Conservation (phyloP, 2,329 filamentous ascomycete genomes). For the Bipolaris bicolor region DNA sequence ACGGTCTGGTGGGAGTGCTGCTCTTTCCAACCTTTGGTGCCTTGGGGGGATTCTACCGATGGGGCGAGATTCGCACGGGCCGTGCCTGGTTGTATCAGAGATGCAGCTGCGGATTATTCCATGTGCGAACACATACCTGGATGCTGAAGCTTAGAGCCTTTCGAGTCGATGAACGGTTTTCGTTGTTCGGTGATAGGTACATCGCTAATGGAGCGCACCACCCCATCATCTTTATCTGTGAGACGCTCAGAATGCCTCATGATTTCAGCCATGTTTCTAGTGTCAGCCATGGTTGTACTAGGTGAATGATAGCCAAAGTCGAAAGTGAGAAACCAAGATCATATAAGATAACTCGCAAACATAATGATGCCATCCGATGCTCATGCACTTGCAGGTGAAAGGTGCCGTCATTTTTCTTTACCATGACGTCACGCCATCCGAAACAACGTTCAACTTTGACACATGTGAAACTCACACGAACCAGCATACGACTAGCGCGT, state of each 20-base stretch:
- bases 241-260: slow-evolving; percentile 4
- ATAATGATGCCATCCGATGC: background rate
- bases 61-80: slow-evolving; percentile 1
- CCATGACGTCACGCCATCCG: slow-evolving; percentile 7
- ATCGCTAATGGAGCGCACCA: slow-evolving; percentile 6
- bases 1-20: slow-evolving; percentile 8
- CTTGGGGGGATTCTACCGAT: background rate
- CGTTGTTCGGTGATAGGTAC: slow-evolving; percentile 11
- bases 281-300: background rate
- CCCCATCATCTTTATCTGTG: background rate
- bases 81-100: background rate
- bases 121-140: background rate
- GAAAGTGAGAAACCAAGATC: background rate
- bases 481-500: too few species aligned
- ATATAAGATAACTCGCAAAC: background rate
- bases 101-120: background rate
- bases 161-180: slow-evolving; percentile 2
- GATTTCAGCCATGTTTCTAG: slow-evolving; percentile 7
- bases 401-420: slow-evolving; percentile 1
- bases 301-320: background rate
- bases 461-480: too few species aligned
- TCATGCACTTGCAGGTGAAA: slow-evolving; percentile 4
- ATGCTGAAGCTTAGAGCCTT: slow-evolving; percentile 2
- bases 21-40: slow-evolving; percentile 3
- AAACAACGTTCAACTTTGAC: background rate